Base-by-base conservation (phyloP, 495 filamentous ascomycete genomes). In the Penicillium silybi region DNA sequence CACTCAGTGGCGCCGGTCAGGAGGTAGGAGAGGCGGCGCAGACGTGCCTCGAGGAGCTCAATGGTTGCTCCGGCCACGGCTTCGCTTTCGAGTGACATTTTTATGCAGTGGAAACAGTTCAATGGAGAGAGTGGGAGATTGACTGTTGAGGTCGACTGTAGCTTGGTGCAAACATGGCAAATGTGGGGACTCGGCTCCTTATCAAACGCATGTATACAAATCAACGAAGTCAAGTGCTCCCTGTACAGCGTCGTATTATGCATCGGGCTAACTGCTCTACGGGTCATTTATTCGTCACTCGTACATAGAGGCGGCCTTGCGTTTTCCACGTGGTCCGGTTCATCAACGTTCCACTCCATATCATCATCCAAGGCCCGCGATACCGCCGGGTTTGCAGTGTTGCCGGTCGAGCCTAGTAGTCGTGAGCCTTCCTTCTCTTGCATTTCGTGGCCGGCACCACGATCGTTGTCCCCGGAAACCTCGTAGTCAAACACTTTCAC, bases 41-140 rank as follows among this genome's bases (percentile, higher is more conserved):
- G 77, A 34, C 91, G 86, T n/a, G 74, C 73, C 58, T 92, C 86
- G 4, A 96, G 85, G 44, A 89, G 77, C 29, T 85, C 82, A 42
- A 95, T 82, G 1, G 91, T 92, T 9, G 72, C 70, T 5, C 70
- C 65, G 2, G 72, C 71, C 39, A 74, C 56, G 7, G 64, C 57
- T 16, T 72, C 67, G 44, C 66, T 67, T 67, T 74, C 66, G 32
- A 66, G 47, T 25, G 70, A 38, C 71, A 74, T 74, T 38, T 38
- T 41, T 65, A 11, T 27, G 11, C 41, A 15, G 32, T 23, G 47
- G 38, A 37, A 16, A 13, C 11, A 32, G 29, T 2, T 32, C 10
- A 46, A 41, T 43, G 11, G 40, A 35, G 20, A 45, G 32, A 34
- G 27, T 26, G 9, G 32, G 16, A 15, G 13, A 44, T 19, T 10